Conservation (phyloP, 1,284 basidiomycete genomes). For the Heterobasidion irregulare region DNA sequence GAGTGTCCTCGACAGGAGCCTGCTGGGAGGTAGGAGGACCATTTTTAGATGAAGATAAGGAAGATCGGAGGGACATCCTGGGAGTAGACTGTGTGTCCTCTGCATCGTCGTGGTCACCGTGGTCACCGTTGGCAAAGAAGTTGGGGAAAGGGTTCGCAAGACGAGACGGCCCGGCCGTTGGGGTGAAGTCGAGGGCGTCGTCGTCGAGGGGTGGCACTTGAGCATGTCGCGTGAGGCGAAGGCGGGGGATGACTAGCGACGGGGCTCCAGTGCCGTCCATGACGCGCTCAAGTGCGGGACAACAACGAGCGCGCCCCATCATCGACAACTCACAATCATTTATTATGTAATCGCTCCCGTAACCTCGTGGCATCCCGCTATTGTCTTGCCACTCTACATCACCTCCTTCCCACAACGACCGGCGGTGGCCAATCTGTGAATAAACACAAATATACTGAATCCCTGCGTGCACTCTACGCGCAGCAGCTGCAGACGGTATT, state of each 20-base stretch:
- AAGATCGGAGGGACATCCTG: conserved; percentile 26
- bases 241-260: not conserved
- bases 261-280: not conserved
- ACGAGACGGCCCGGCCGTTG: conserved; percentile 26
- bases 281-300: not conserved
- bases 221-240: not conserved
- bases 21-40: conserved; percentile 5
- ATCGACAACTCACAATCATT: not conserved
- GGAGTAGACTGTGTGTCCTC: conserved; percentile 45
- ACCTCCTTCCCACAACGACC: no score
- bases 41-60: conserved; percentile 16
- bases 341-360: no score
- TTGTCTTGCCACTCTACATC: no score
- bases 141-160: conserved; percentile 13
- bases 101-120: conserved; percentile 25
- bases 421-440: no score
- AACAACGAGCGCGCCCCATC: not conserved
- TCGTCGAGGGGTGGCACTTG: not conserved
- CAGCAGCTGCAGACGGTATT: no score
- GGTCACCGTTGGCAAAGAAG: conserved; percentile 6
- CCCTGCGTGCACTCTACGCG: no score
- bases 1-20: conserved; percentile 27
- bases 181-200: conserved; percentile 12
- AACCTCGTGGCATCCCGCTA: no score
- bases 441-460: no score